phyloP scores from a whole-genome alignment of 352 stramenopile genomes.

The Aphanomyces invadans region DNA sequence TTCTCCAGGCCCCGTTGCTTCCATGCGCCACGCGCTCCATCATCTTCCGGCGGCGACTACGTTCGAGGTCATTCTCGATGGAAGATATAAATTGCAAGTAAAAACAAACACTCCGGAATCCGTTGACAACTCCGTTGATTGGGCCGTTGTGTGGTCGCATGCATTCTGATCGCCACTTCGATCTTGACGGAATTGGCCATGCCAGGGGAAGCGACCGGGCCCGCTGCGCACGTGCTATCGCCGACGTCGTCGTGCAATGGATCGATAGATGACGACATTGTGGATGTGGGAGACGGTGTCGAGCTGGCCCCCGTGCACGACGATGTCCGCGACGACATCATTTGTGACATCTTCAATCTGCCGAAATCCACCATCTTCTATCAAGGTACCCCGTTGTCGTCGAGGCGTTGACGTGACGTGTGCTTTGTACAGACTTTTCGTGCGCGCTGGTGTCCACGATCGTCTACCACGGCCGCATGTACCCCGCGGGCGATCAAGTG shows the following conservation, averaged over 20 bases:
- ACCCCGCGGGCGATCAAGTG: constrained; percentile 68
- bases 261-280: background rate
- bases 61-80: too few relatives aligned
- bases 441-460: constrained; percentile 70
- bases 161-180: background rate
- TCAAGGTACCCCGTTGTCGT: constrained; percentile 37
- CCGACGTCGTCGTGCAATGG: background rate
- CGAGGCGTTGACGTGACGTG: background rate
- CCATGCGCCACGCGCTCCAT: too few relatives aligned
- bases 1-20: background rate
- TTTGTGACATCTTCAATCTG: constrained; percentile 82
- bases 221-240: too few relatives aligned
- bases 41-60: background rate
- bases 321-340: constrained; percentile 65
- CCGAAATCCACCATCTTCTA: constrained; percentile 65
- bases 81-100: too few relatives aligned
- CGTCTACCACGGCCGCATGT: constrained; percentile 83
- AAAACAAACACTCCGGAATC: too few relatives aligned
- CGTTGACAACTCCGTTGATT: too few relatives aligned
- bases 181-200: background rate
- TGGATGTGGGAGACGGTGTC: background rate
- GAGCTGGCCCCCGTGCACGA: constrained; percentile 26
- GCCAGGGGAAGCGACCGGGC: background rate
- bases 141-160: background rate
- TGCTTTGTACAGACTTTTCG: constrained; percentile 55